phyloP scores from a whole-genome alignment of 2,329 filamentous ascomycete genomes.

The Colletotrichum sp. region DNA sequence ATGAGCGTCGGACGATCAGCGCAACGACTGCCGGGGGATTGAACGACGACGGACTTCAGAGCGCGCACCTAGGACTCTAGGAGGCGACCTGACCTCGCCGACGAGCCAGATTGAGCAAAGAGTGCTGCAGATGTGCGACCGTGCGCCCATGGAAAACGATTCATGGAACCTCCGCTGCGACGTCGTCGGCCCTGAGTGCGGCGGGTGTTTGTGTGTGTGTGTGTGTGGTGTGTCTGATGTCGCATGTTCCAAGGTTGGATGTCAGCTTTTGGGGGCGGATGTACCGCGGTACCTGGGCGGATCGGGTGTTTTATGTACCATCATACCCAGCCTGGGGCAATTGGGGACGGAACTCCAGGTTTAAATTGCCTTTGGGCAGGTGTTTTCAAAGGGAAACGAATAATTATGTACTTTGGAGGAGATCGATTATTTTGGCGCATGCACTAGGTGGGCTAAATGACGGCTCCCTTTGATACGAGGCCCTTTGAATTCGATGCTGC shows the following conservation, averaged over 20 bases:
- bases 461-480: neutral
- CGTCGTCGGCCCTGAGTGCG: neutral
- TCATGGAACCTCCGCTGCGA: slow-evolving; percentile 5
- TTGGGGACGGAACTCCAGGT: neutral
- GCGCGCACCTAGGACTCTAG: neutral
- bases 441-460: neutral
- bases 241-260: slow-evolving; percentile 10
- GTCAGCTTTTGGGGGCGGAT: neutral
- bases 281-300: neutral
- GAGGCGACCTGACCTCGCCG: neutral
- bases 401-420: neutral
- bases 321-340: neutral
- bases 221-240: slow-evolving; percentile 19
- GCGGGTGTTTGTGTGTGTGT: neutral
- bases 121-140: neutral
- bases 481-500: neutral
- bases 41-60: neutral
- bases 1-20: neutral
- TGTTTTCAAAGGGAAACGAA: neutral
- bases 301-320: neutral
- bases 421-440: neutral
- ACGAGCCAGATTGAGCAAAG: neutral
- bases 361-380: neutral
- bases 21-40: neutral
- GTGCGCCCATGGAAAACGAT: slow-evolving; percentile 9